Evolutionary conservation across 2,329 filamentous ascomycete genomes (phyloP), one percentile per base, ranked within the genome.

Genomic region (Apiospora marii): DNA sequence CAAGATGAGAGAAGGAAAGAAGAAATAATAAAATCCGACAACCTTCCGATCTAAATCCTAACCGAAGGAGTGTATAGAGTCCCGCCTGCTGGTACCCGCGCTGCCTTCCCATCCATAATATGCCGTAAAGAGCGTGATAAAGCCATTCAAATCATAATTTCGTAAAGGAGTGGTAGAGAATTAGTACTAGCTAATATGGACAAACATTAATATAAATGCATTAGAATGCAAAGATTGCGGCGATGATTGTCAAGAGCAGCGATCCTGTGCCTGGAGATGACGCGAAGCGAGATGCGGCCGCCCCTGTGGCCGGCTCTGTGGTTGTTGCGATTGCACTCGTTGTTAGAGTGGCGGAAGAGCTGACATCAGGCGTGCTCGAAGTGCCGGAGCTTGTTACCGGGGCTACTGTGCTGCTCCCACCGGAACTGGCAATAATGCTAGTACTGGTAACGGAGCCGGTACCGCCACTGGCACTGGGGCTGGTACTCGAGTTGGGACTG

Each of bases 221-320:
- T 78, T 76, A 80, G 69, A 80, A 72, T 64, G 78, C 72, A 72
- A 80, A 76, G 41, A 78, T 41, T 30, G 79, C 27, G 41, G 77
- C 76, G 64, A 79, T 61, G 61, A 80, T 74, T 10, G 75, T 75
- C 46, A 78, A 73, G 19, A 79, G 67, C 6, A 78, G 49, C 58
- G 75, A 73, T 27, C 71, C 58, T 4, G 70, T 71, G 53, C 73
- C 64, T 2, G 44, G 44, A 10, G 67, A 64, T 2, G 69, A 7
- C 12, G 44, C 27, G 5, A 73, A 24, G 0, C 67, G 72, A 30
- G 72, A 67, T 24, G 53, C 70, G 4, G 69, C 75, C 13, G 75
- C 68, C 19, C 75, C 70, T 4, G 67, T 49, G 5, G 74, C 72
- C 22, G 76, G 67, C 22, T 75, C 70, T 4, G 67, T 49, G 5